These are phyloP conservation scores for Pleodorina starrii DNA, from an alignment of 139 green algal species.

Conservation along the genomic window DNA sequence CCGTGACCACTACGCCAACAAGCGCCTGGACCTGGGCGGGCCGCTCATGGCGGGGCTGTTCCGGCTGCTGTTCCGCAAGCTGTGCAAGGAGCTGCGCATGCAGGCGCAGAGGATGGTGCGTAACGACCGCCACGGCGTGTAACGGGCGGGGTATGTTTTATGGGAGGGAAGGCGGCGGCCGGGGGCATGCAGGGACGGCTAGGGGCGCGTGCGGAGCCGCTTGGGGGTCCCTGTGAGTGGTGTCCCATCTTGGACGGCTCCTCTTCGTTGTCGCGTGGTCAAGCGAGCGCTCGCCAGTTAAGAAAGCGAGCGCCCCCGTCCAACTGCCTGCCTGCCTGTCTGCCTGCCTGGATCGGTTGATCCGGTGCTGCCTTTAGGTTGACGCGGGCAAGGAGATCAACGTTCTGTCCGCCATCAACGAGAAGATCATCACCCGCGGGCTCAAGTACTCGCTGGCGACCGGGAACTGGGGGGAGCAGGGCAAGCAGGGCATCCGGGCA, in stretches of 20 bases:
- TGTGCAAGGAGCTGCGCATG: conserved; percentile 92
- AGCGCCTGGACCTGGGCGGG: conserved; percentile 94
- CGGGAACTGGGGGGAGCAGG: conserved; percentile 97
- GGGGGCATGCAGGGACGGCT: not conserved
- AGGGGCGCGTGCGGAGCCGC: not conserved
- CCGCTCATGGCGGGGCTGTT: conserved; percentile 91
- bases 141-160: too few relatives aligned
- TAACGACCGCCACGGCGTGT: not conserved
- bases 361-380: conserved; percentile 25
- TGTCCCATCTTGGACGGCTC: too few relatives aligned
- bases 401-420: conserved; percentile 88
- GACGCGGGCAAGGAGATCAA: conserved; percentile 79
- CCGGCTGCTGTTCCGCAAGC: conserved; percentile 94
- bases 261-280: too few relatives aligned
- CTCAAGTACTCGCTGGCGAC: conserved; percentile 98
- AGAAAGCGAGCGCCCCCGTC: too few relatives aligned
- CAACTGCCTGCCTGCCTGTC: too few relatives aligned
- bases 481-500: conserved; percentile 81
- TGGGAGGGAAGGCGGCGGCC: not conserved
- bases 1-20: conserved; percentile 99
- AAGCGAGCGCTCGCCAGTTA: too few relatives aligned
- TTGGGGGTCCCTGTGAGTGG: too few relatives aligned
- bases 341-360: too few relatives aligned
- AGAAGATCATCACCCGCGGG: conserved; percentile 92
- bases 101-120: conserved; percentile 80